Base-by-base conservation (phyloP, 805 yeast genomes). In the Kuraishia hungarica region DNA sequence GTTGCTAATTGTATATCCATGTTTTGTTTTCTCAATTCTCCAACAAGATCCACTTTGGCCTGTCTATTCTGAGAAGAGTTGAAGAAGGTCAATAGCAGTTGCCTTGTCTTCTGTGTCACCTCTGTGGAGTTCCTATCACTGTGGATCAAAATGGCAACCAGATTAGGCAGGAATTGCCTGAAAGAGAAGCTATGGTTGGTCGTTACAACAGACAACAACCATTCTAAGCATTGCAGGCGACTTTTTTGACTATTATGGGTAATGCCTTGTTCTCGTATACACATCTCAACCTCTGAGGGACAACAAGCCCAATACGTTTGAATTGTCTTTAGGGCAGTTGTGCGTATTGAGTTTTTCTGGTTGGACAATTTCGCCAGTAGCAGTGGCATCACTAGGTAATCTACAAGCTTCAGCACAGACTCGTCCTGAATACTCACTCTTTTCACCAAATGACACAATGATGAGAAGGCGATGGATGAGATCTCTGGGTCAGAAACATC, bases 341-440 rank as follows among this genome's bases (percentile, higher is more conserved):
- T 61, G 52, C 69, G 70, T 2, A 74, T 62, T 13, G 70, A 61
- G 0, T 67, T 51, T 51, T 72, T 77, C 1, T 70, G 59, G 56
- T 78, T 82, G 5, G 74, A 73, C 39, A 83, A 63, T 43, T 76
- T 68, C 51, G 72, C 72, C 13, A 83, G 64, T n/a, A 83, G 60
- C 6, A 80, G 72, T 1, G 87, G 87, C 3, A 83, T 63, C 2
- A 80, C 76, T 23, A 72, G 65, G 54, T 69, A 72, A 47, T 78
- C 72, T 46, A 77, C 77, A 1, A 67, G 64, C 56, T 69, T 69
- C 49, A 83, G 67, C 0, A 77, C 70, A 10, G 65, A 62, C 1
- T 73, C 67, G 59, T 82, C 85, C 65, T 83, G 87, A 66, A 81
- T 78, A 51, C 82, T 76, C 5, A 83, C 79, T 21, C 87, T 67